phyloP scores from a whole-genome alignment of 495 filamentous ascomycete species.

The Penicillium ochrochloron region DNA sequence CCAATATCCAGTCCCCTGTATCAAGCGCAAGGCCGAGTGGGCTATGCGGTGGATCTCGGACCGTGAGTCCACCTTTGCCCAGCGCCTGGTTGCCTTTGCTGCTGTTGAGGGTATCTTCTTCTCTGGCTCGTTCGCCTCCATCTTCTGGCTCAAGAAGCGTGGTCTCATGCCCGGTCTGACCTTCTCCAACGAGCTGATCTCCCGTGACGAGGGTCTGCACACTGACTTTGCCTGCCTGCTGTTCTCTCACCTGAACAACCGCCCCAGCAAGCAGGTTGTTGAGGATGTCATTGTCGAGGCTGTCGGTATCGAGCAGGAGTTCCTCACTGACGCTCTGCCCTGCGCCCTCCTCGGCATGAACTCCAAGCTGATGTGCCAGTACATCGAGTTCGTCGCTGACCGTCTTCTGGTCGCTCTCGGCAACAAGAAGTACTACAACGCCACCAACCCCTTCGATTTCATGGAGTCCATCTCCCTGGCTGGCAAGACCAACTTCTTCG shows the following conservation, averaged over 20 bases:
- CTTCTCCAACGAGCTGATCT: constrained; percentile 99
- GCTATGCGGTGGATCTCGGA: constrained; percentile 94
- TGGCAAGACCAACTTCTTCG: constrained; percentile 99
- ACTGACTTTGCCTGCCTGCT: constrained; percentile 98
- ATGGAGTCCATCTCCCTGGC: constrained; percentile 99
- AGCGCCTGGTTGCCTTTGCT: constrained; percentile 95
- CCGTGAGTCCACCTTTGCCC: constrained; percentile 88
- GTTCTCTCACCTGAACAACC: constrained; percentile 92
- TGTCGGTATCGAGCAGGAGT: constrained; percentile 94
- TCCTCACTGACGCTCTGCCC: constrained; percentile 93
- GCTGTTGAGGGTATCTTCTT: constrained; percentile 99
- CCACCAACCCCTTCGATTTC: constrained; percentile 97
- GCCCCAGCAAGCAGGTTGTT: constrained; percentile 79
- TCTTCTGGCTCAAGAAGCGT: constrained; percentile 99
- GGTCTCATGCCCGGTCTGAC: constrained; percentile 97
- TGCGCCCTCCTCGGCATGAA: constrained; percentile 97
- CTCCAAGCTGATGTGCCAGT: constrained; percentile 95
- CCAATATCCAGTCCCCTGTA: constrained; percentile 74
- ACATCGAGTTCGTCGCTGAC: constrained; percentile 99
- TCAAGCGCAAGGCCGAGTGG: constrained; percentile 98
- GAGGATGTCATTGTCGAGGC: constrained; percentile 91
- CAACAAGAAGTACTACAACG: constrained; percentile 90
- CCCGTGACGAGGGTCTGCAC: constrained; percentile 98
- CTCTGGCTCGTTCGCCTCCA: constrained; percentile 97
- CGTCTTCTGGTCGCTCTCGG: constrained; percentile 90